Conservation (phyloP, 805 yeast genomes). For the Lipomyces lipofer region DNA sequence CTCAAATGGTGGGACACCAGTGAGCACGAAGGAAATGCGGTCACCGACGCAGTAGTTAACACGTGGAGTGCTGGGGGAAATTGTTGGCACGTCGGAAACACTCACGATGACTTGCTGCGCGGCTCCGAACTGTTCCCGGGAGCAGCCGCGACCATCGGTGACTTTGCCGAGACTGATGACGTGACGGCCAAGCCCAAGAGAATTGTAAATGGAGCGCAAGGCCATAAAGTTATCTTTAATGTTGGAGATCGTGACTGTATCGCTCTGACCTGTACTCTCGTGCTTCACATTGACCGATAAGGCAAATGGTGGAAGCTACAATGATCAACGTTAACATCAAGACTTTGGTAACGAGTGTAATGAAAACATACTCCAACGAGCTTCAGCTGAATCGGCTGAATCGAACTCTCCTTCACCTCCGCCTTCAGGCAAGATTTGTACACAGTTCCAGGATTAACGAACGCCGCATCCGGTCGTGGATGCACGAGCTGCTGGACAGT, state of each 20-base stretch:
- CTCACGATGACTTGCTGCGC: slow-evolving; percentile 54
- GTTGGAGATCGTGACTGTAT: slow-evolving; percentile 48
- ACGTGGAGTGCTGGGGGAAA: slow-evolving; percentile 47
- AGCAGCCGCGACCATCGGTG: slow-evolving; percentile 71
- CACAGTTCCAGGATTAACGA: slow-evolving; percentile 49
- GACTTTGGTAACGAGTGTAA: slow-evolving; percentile 46
- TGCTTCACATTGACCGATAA: slow-evolving; percentile 56
- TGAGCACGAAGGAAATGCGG: slow-evolving; percentile 69
- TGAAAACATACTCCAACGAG: slow-evolving; percentile 60
- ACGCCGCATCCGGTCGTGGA: slow-evolving; percentile 60
- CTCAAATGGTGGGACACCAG: slow-evolving; percentile 78
- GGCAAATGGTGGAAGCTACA: slow-evolving; percentile 23
- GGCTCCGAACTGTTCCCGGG: slow-evolving; percentile 46
- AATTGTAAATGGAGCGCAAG: slow-evolving; percentile 49
- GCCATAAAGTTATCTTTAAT: slow-evolving; percentile 45
- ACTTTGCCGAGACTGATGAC: slow-evolving; percentile 57
- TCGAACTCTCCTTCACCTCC: slow-evolving; percentile 44
- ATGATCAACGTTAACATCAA: not conserved
- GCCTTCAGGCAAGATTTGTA: slow-evolving; percentile 51
- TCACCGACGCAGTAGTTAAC: slow-evolving; percentile 88
- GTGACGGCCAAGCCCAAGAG: slow-evolving; percentile 70
- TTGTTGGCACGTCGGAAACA: slow-evolving; percentile 76
- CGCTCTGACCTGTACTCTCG: slow-evolving; percentile 57
- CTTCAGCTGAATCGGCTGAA: slow-evolving; percentile 55
- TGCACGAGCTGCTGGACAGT: slow-evolving; percentile 55